Percentiles rank a stretch among this genome's conserved stretches.
Conservation (phyloP, 352 stramenopile species). For the Phytophthora constricta region DNA sequence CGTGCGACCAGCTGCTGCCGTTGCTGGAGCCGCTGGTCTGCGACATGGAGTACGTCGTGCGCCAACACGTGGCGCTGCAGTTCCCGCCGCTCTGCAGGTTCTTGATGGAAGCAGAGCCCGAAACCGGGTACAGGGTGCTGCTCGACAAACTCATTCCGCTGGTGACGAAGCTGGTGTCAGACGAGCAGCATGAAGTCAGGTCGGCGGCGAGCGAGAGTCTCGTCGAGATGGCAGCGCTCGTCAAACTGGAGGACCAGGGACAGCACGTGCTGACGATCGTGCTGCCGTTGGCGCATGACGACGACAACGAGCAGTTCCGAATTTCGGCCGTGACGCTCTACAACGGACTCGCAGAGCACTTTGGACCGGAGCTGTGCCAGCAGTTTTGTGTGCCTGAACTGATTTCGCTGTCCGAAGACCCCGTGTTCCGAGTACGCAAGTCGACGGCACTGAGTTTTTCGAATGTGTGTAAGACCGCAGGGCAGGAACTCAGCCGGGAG, state of each 20-base stretch:
- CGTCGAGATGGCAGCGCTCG: constrained; percentile 84
- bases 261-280: constrained; percentile 94
- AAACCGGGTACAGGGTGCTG: constrained; percentile 74
- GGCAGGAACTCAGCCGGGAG: constrained; percentile 76
- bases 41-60: constrained; percentile 95
- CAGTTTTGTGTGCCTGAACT: constrained; percentile 94
- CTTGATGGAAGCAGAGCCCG: constrained; percentile 47
- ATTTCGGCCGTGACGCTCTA: constrained; percentile 94
- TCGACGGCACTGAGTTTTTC: constrained; percentile 92
- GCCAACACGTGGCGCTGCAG: constrained; percentile 93
- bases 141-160: constrained; percentile 84
- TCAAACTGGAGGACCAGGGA: constrained; percentile 90
- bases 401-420: constrained; percentile 91
- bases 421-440: constrained; percentile 93
- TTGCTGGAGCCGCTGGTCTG: constrained; percentile 84
- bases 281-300: constrained; percentile 90
- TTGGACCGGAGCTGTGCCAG: constrained; percentile 90
- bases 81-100: constrained; percentile 87
- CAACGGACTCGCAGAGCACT: constrained; percentile 89
- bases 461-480: constrained; percentile 88
- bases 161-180: constrained; percentile 78
- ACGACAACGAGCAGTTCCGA: constrained; percentile 92
- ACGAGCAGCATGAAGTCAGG: constrained; percentile 90
- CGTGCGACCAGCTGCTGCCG: constrained; percentile 90
- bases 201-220: constrained; percentile 87